These are phyloP conservation scores for Amauroascus verrucosus DNA, from an alignment of 2,329 filamentous ascomycete species.

Conservation along the genomic window DNA sequence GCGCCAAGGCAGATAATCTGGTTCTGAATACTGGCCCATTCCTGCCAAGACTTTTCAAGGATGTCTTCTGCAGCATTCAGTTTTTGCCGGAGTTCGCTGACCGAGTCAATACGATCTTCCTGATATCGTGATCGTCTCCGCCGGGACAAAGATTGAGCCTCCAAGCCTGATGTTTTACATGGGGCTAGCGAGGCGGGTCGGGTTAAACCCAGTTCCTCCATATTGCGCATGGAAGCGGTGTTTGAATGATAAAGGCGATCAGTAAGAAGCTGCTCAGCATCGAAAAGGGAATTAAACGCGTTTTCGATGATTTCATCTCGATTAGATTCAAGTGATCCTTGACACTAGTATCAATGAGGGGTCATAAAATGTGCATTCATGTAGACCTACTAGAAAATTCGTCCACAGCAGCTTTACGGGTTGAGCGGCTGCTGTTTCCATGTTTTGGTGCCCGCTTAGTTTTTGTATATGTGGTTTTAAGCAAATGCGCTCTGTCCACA, in stretches of 20 bases:
- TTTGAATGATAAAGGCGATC: neutral
- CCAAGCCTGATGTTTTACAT: neutral
- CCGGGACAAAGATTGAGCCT: neutral
- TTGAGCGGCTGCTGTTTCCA: too few species aligned
- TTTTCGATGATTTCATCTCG: conserved; percentile 14
- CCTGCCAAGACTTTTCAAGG: conserved; percentile 15
- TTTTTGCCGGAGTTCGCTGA: neutral
- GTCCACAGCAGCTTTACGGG: neutral
- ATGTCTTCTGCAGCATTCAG: neutral
- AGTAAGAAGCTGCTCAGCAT: conserved; percentile 8
- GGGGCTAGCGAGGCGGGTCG: neutral
- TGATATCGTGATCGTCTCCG: neutral
- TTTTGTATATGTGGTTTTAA: neutral
- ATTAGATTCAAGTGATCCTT: conserved; percentile 14
- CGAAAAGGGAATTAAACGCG: conserved; percentile 8
- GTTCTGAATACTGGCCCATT: conserved; percentile 19
- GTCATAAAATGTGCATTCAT: neutral
- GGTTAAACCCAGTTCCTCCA: neutral
- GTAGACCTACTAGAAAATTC: conserved; percentile 2
- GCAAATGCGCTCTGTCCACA: neutral
- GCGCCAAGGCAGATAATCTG: conserved; percentile 17
- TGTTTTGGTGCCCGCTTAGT: neutral
- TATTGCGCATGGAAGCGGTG: neutral
- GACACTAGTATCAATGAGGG: neutral
- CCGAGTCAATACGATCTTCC: neutral